phyloP scores from a whole-genome alignment of 495 filamentous ascomycete genomes.

The Achaetomiella virescens region DNA sequence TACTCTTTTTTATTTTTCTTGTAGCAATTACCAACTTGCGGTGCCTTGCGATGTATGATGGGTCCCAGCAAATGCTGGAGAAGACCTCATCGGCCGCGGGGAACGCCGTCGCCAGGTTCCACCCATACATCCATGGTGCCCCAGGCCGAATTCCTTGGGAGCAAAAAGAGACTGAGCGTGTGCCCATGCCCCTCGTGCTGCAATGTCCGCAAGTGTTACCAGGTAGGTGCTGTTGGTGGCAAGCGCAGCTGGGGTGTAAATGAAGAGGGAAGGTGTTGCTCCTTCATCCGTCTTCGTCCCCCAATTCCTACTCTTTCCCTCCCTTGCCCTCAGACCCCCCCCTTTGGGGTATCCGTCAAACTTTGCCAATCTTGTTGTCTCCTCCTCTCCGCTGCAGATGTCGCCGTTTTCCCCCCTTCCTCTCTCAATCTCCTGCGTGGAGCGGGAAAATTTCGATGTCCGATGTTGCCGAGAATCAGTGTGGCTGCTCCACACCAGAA shows the following conservation, averaged over 20 bases:
- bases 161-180: background rate
- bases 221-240: background rate
- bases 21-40: conserved; percentile 19
- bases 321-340: background rate
- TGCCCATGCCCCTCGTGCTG: background rate
- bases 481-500: conserved; percentile 2
- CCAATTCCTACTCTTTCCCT: background rate
- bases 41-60: background rate
- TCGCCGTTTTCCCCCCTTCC: background rate
- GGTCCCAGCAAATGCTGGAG: background rate
- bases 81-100: background rate
- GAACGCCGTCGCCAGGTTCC: background rate
- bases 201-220: background rate
- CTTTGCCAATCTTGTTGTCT: conserved; percentile 24
- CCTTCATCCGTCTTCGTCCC: background rate
- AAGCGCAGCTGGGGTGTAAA: background rate
- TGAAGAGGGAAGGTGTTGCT: background rate
- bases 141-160: background rate
- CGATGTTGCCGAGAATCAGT: conserved; percentile 2
- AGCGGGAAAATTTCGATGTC: background rate
- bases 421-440: background rate
- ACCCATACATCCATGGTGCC: background rate
- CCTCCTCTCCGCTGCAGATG: background rate
- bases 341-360: conserved; percentile 6
- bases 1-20: conserved; percentile 25